Base-by-base conservation (phyloP, 352 stramenopile species). In the Phytophthora multivora region DNA sequence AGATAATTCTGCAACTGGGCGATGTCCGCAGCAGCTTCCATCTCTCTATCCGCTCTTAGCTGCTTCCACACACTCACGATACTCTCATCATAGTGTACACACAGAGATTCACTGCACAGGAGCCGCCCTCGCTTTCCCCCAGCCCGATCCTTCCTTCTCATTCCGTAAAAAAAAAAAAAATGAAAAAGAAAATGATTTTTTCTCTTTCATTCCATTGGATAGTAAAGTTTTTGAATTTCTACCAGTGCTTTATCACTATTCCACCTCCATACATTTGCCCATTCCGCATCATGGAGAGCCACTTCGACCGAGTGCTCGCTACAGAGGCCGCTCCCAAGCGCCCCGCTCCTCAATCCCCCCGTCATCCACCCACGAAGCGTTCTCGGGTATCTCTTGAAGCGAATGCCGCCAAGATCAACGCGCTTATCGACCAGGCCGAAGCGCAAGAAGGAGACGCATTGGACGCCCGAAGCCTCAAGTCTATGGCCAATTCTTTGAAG, bases 401-500 rank as follows among this genome's bases (percentile, higher is more conserved):
- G 18, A 30, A 38, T 23, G 38, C 56, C 48, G 53, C 73, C 51
- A 61, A 69, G 65, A 63, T 91, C 48, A 79, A 63, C 23, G 66
- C 68, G 38, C 50, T 90, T 25, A 60, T 91, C 43, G 73, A 75
- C 5, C 46, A 58, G 12, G 79, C 77, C 3, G 66, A 84, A 45
- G 70, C 63, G n/a, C 62, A 86, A 35, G 70, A 78, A 16, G 59
- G 79, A 36, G 78, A 77, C 25, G 64, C 68, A 10, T 43, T 97
- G 42, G 87, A 96, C 58, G 73, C 83, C 31, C 84, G 84, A 19
- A 52, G 79, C 33, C 69, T 96, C 42, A 91, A 92, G 57, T 69
- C 88, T 30, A 80, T 96, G 71, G 63, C 80, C 8, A 69, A 84
- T 39, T 60, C 69, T 16, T 69, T 97, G 4, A 69, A 91, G 39